Evolutionary conservation across 2,329 filamentous ascomycete genomes (phyloP), one percentile per base, ranked within the genome.

Genomic region (Paracoccidioides lutzii): DNA sequence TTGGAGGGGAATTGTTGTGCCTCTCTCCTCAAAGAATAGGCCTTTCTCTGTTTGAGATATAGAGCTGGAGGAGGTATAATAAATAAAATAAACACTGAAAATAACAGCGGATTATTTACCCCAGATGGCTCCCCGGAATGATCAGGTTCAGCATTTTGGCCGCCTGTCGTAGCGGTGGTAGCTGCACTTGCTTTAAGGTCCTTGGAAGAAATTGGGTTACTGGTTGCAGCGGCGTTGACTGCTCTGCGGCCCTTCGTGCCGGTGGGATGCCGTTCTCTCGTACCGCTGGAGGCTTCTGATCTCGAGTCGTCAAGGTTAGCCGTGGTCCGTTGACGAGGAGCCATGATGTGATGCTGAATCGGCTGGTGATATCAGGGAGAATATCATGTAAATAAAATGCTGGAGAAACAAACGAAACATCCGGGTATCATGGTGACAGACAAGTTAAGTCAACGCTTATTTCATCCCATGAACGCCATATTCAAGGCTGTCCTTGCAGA

Each of bases 251-350:
- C 65, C 58, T 70, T 73, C 1, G 61, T 58, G 7, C 64, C 57
- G 6, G 65, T 62, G 7, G 60, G 55, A 53, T 66, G 69, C 49
- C 64, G 64, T 56, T 73, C 71, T 61, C 67, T 70, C 12, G 71
- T 69, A 44, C 69, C 66, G 58, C 71, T 76, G 40, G 74, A 75
- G n/a, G 72, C 69, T 66, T 76, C 74, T 15, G 74, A 75, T 57
- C 74, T 67, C 32, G 73, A 74, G 62, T 76, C 75, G 56, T 77
- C 75, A 50, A 71, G 63, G 55, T 64, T 60, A 28, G 67, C 65
- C 33, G 67, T 59, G 50, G 67, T 66, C 53, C 73, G 72, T 61
- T 72, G 71, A 57, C 73, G 73, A 62, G 74, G 74, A 57, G 73
- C 69, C 74, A 76, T 76, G 59, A 10, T 32, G 38, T 32, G 30